A percentile compares a stretch with the other conserved stretches of the same genome.
Evolutionary conservation across 176 grass and related monocot genomes (phyloP).

Genomic region (Hsuehochloa calcarea): DNA sequence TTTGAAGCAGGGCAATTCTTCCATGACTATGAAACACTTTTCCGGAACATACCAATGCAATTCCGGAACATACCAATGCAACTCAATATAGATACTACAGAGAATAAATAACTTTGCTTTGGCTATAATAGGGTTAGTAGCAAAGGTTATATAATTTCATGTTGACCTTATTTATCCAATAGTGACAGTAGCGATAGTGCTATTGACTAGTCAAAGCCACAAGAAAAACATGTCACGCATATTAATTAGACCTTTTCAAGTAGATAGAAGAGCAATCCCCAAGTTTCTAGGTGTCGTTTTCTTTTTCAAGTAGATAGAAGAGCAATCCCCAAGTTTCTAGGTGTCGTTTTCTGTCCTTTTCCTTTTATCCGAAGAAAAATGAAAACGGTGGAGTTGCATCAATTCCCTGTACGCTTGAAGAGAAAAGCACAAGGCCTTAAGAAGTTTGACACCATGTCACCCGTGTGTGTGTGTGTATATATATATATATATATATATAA

Average conservation of each 20-base stretch:
- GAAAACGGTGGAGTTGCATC: neutral
- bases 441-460: neutral
- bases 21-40: neutral
- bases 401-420: neutral
- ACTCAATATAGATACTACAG: neutral
- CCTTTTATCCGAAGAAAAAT: neutral
- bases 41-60: neutral
- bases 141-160: neutral
- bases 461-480: too few relatives aligned
- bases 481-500: too few relatives aligned
- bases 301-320: neutral
- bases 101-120: neutral
- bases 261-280: neutral
- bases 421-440: neutral
- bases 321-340: neutral
- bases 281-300: constrained; percentile 4
- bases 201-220: neutral
- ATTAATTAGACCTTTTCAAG: neutral
- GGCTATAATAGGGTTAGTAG: neutral
- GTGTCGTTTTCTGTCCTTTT: neutral
- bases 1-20: neutral
- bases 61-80: neutral
- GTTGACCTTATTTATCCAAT: neutral
- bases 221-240: neutral
- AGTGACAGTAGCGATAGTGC: neutral